Percentiles rank a stretch among this genome's conserved stretches.
Conservation (phyloP, 768 basidiomycete species). For the Tubosaeta sp. region DNA sequence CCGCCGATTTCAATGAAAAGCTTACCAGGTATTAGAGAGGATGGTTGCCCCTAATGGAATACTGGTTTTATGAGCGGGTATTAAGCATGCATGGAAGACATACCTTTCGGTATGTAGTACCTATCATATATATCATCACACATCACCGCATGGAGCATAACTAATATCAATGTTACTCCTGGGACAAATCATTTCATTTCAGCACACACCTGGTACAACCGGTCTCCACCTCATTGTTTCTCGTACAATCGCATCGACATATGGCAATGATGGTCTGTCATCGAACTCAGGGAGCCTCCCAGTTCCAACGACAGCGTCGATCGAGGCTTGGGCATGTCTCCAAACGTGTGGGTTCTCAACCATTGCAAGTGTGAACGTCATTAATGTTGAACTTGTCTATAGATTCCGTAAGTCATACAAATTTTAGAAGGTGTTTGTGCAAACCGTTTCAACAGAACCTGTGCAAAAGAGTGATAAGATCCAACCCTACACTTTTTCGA, state of each 20-base stretch:
- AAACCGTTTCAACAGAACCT: background rate
- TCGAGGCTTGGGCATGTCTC: background rate
- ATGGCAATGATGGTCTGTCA: background rate
- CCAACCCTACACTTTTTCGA: too few species aligned
- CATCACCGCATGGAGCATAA: background rate
- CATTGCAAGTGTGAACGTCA: background rate
- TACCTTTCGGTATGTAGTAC: background rate
- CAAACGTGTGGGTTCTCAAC: background rate
- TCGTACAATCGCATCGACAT: background rate
- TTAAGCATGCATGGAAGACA: background rate
- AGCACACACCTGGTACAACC: background rate
- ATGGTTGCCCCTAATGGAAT: conserved; percentile 4
- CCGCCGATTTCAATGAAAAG: background rate
- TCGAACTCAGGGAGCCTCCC: background rate
- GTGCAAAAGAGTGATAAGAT: background rate
- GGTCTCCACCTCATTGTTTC: conserved; percentile 1
- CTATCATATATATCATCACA: background rate
- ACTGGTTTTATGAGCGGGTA: too few species aligned
- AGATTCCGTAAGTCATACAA: background rate
- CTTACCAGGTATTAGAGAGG: conserved; percentile 6
- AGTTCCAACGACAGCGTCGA: background rate
- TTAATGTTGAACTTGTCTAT: background rate
- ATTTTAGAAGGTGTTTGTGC: background rate
- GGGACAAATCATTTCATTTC: too few species aligned
- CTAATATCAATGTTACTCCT: background rate